Evolutionary conservation across 208 protist genomes (phyloP), one percentile per base, ranked within the genome.

Genomic region (Strigomonas galati): DNA sequence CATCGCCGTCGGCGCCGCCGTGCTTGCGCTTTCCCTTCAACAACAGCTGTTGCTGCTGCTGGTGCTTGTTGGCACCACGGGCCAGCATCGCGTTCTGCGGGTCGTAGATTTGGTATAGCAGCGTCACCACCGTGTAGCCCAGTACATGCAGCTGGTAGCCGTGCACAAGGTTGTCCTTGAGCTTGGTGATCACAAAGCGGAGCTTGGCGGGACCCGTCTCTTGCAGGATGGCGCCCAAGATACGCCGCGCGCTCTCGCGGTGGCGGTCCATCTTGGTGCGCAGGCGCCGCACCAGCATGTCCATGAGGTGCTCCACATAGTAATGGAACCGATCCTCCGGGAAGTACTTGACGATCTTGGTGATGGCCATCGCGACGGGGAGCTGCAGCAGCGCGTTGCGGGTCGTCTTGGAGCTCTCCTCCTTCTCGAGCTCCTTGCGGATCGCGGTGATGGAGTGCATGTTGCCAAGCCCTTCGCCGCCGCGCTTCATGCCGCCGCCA

Each of bases 121-220:
- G 75, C 26, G 88, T 91, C 35, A 95, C 92, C 37, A 97, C 74
- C 30, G 92, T 97, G 77, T 95, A 97, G 30, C 92, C 92, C 30
- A 97, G 78, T 26, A 97, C 89, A 71, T 97, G 92, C 24, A 97
- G 76, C 76, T 97, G 92, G 70, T 97, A 97, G 55, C 92, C 92
- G 59, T 97, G 89, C 3, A 95, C 82, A 37, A 97, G 65, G 64
- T 92, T 84, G 74, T 92, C 87, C 69, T 85, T 79, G 14, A 97
- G 84, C 74, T 92, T 92, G 46, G 67, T 82, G 51, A 97, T 74
- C 48, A 97, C 83, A 68, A 85, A 88, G 46, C 69, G 64, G 15
- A 97, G 82, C 71, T 92, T 95, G 17, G 78, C 75, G 6, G 92
- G 87, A 1, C 92, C 92, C 1, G 80, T 85, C 60, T 94, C 87